Percentiles rank a stretch among this genome's conserved stretches.
Conservation (phyloP, 768 basidiomycete species). For the Hirschioporus abietinus region DNA sequence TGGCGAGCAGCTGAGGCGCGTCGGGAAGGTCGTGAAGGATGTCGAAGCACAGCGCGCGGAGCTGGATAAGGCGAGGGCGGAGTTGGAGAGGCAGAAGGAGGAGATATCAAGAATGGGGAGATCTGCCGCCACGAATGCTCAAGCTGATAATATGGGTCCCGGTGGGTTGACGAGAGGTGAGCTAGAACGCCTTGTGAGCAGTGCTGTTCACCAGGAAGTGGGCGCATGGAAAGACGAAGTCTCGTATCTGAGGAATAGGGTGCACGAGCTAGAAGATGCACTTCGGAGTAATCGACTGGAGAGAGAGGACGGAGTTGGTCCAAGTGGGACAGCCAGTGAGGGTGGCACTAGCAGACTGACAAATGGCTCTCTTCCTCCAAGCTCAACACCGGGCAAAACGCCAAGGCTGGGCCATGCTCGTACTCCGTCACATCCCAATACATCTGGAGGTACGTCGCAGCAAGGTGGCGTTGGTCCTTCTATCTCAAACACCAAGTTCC, state of each 20-base stretch:
- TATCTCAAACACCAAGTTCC: neutral
- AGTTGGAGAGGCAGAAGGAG: slow-evolving; percentile 25
- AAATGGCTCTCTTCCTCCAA: neutral
- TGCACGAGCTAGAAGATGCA: slow-evolving; percentile 63
- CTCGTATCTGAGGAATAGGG: slow-evolving; percentile 47
- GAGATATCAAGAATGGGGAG: neutral
- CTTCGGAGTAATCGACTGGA: slow-evolving; percentile 20
- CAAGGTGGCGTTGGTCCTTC: neutral
- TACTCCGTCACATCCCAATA: neutral
- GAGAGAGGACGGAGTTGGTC: slow-evolving; percentile 20
- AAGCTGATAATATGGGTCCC: neutral
- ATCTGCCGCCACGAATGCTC: neutral
- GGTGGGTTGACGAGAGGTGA: slow-evolving; percentile 2
- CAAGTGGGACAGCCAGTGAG: slow-evolving; percentile 14
- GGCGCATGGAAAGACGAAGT: slow-evolving; percentile 60
- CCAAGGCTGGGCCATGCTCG: slow-evolving; percentile 8
- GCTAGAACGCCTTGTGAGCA: slow-evolving; percentile 1
- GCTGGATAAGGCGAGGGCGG: slow-evolving; percentile 54
- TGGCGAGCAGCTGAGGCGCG: slow-evolving; percentile 49
- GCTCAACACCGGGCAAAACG: neutral
- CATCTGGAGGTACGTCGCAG: neutral
- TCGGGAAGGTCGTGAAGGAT: slow-evolving; percentile 28
- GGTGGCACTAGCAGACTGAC: slow-evolving; percentile 9
- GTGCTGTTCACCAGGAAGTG: slow-evolving; percentile 31
- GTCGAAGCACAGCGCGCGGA: slow-evolving; percentile 60